Base-by-base conservation (phyloP, 768 basidiomycete genomes). In the Naganishia kalamii region DNA sequence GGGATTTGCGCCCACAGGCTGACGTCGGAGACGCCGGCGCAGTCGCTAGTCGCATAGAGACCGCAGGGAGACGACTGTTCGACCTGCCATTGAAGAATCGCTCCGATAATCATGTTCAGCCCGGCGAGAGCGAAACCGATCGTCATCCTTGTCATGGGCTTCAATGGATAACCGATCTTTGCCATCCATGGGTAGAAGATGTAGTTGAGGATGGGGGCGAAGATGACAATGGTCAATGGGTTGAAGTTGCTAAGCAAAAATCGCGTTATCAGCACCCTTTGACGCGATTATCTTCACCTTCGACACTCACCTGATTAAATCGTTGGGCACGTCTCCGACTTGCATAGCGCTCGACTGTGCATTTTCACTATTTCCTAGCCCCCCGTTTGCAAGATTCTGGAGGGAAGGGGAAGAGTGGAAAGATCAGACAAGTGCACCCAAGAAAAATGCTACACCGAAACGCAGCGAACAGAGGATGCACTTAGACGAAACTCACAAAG, bases 61-160 rank as follows among this genome's bases (percentile, higher is more conserved):
- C 78, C 78, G 62, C 76, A 77, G 0, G 76, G 73, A 5, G 72
- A 74, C 1, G 71, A 70, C 60, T 69, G 27, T 67, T 77, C 77
- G 30, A 79, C 72, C 33, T 65, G 60, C 73, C 70, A 75, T 51
- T 79, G 78, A 13, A 79, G 65, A 52, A 79, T 69, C n/a, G 76
- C 76, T 10, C 63, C 69, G 67, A 71, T 60, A 60, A 75, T 62
- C 69, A 71, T 73, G 30, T 51, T 60, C 43, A 72, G 17, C 11
- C 49, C 62, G 37, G 41, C 67, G 51, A 71, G 65, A 11, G 66
- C 19, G 54, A 70, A 73, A 2, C 70, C 71, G n/a, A 66, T 60
- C 7, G 65, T 60, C 66, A 71, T 68, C 33, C 70, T 50, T 23
- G 54, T 65, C 63, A 73, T 66, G 2, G 78, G 77, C 41, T 70